Conservation (phyloP, 352 stramenopile genomes). For the Pythium periplocum region DNA sequence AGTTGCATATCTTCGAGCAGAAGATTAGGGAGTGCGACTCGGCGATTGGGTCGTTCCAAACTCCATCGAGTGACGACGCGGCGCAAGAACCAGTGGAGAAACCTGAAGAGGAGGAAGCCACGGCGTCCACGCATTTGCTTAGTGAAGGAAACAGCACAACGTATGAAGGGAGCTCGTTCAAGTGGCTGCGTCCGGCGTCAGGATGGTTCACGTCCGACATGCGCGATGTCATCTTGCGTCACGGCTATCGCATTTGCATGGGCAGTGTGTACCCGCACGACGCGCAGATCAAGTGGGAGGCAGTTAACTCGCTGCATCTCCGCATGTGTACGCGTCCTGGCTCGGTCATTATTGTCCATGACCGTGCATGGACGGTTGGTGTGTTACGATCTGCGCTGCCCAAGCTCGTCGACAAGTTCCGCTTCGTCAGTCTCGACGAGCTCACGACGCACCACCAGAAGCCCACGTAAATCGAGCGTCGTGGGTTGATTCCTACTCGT, state of each 20-base stretch:
- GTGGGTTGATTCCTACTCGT: background rate
- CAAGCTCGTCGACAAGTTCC: conserved; percentile 39
- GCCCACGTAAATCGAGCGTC: conserved; percentile 12
- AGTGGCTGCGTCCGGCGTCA: conserved; percentile 78
- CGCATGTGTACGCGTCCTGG: conserved; percentile 47
- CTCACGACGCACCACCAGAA: conserved; percentile 25
- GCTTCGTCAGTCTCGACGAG: conserved; percentile 69
- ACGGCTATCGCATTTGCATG: conserved; percentile 84
- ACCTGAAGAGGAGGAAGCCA: background rate
- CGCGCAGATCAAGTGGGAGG: conserved; percentile 71
- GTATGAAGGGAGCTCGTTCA: conserved; percentile 15
- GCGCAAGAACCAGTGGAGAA: background rate
- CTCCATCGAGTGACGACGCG: background rate
- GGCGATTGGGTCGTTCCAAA: conserved; percentile 47
- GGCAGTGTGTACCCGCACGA: conserved; percentile 85
- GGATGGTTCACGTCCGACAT: conserved; percentile 84
- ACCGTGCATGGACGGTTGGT: conserved; percentile 73
- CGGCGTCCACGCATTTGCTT: conserved; percentile 1
- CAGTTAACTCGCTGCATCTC: conserved; percentile 61
- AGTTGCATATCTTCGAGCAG: conserved; percentile 75
- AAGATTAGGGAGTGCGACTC: conserved; percentile 77
- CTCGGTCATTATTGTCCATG: conserved; percentile 82
- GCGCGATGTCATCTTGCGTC: conserved; percentile 55
- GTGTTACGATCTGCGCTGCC: conserved; percentile 60
- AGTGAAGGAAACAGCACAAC: background rate